Evolutionary conservation across 208 protist species (phyloP), one percentile per base, ranked within the genome.

Genomic region (Leishmania arabica): DNA sequence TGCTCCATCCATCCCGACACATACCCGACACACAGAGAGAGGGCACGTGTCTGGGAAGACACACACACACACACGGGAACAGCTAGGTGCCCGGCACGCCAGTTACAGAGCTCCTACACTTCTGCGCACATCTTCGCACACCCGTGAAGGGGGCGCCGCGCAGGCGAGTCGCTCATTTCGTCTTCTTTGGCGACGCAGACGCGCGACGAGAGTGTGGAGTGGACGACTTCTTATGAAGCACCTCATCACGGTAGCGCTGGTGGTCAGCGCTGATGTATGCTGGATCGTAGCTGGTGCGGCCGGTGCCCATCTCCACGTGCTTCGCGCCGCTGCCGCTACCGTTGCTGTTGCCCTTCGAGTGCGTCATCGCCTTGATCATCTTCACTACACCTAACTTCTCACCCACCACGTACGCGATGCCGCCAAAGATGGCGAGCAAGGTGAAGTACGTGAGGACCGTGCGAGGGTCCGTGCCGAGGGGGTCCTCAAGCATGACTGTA

Each of bases 241-340:
- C 42, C 56, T 90, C 83, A 69, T 96, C 89, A 70, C 88, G 90
- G 91, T 92, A 96, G 64, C 84, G 81, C 27, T 89, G 87, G 82
- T 98, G 95, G 80, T 98, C 95, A 13, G 84, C 79, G 81, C 86
- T 92, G 84, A 98, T 81, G 88, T 96, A 98, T 60, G 94, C 92
- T 15, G 91, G 89, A 73, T 98, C 89, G 82, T 95, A 95, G 77
- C 81, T 86, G 42, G 86, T 84, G 62, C 86, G 84, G 51, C 84
- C 87, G 19, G 89, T 86, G 69, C 89, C 87, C 21, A 87, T 68
- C 79, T 90, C 88, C 51, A 86, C 66, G 47, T 62, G 15, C 75
- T 49, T 73, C 70, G 51, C 68, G 69, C 47, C 73, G 62, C 62
- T 60, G 69, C 40, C 56, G 51, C 49, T 70, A 69, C 68, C 51